Evolutionary conservation across 345 rosid genomes (phyloP), one percentile per base, ranked within the genome.

Genomic region (Salix caprea): DNA sequence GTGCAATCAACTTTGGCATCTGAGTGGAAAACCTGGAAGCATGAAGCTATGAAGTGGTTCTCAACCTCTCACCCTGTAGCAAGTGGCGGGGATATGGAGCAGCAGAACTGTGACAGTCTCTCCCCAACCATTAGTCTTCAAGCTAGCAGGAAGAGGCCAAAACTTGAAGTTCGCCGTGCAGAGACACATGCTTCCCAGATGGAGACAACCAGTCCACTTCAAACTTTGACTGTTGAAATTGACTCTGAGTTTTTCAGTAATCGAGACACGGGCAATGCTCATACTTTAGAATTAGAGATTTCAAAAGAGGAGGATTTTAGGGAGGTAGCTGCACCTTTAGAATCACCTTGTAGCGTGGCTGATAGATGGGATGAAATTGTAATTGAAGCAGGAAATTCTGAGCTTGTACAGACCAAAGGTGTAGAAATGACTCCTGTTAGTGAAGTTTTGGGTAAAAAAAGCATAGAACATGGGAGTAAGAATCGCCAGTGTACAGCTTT

Each of bases 1-100:
- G 79, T 86, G 80, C 95, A 88, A 80, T 81, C 90, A 60, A 85
- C 88, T 73, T 78, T 96, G 68, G 89, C 91, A 73, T 89, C 97
- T 65, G 97, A 94, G 82, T 91, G 99, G 98, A 94, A 88, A 92
- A 90, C 97, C 48, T 96, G 99, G 98, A 96, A 96, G 88, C 97
- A 91, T 62, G 99, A 96, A 73, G 85, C 90, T 34, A 89, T 87
- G 78, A 96, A 90, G 86, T 89, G 86, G 94, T 94, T 96, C 80
- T 88, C 93, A 7, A 85, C 82, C 39, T 88, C 98, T 73, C 87
- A 83, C 40, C 83, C 87, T 26, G 40, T 76, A 56, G 69, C 87
- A 67, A 82, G 44, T 69, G 83, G 82, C 44, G 88, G 85, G 54
- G 88, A 90, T 72, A 30, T 70, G 15, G 88, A 85, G 74, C 92